These are phyloP conservation scores for Penicillium parvum DNA, from an alignment of 495 filamentous ascomycete genomes.

Conservation along the genomic window DNA sequence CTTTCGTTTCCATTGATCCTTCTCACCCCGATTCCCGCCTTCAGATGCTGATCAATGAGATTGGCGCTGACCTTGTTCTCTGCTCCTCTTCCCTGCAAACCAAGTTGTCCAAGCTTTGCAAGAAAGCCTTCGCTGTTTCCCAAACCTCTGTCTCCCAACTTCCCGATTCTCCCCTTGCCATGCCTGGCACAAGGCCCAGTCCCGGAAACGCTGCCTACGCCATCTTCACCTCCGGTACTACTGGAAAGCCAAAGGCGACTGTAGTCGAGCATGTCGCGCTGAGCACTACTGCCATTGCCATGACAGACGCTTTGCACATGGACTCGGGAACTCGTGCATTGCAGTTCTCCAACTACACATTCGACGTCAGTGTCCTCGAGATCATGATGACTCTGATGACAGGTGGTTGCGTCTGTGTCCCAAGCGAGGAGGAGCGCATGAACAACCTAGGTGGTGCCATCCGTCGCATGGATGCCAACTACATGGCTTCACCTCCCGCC, in stretches of 20 bases:
- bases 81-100: slow-evolving; percentile 31
- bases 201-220: slow-evolving; percentile 40
- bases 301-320: slow-evolving; percentile 40
- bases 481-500: slow-evolving; percentile 38
- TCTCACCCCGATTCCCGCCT: slow-evolving; percentile 52
- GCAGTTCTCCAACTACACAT: slow-evolving; percentile 66
- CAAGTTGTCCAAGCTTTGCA: slow-evolving; percentile 30
- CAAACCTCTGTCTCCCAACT: slow-evolving; percentile 27
- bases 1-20: slow-evolving; percentile 55
- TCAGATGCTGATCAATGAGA: slow-evolving; percentile 48
- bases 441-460: slow-evolving; percentile 43
- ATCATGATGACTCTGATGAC: slow-evolving; percentile 60
- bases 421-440: slow-evolving; percentile 53
- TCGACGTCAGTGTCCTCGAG: slow-evolving; percentile 63
- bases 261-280: slow-evolving; percentile 42
- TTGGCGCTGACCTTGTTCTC: slow-evolving; percentile 36
- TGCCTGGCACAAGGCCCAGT: slow-evolving; percentile 10
- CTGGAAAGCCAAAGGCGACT: slow-evolving; percentile 48
- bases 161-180: slow-evolving; percentile 16
- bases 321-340: slow-evolving; percentile 52
- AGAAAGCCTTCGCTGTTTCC: slow-evolving; percentile 28
- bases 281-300: slow-evolving; percentile 28
- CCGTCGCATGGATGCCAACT: slow-evolving; percentile 36
- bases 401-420: slow-evolving; percentile 63
- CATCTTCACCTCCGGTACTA: slow-evolving; percentile 50